Percentiles rank a stretch among this genome's conserved stretches.
These are phyloP conservation scores for Neoascochyta sp. DNA, from an alignment of 2,329 filamentous ascomycete genomes.

Conservation along the genomic window DNA sequence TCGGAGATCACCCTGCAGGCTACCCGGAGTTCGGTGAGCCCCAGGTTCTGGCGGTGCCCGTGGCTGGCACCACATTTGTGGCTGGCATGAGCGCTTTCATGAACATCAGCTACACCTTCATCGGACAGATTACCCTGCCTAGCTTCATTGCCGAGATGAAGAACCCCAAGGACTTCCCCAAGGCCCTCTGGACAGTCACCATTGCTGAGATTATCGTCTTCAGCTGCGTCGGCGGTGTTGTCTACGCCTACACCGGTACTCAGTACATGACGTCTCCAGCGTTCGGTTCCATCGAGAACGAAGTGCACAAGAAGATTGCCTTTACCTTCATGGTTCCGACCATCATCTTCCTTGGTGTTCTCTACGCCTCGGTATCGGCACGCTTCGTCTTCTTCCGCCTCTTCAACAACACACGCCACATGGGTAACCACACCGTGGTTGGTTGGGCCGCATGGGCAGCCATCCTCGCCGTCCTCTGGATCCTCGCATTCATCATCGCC, in stretches of 20 bases:
- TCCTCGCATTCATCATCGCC: conserved; percentile 87
- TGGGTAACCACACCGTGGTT: conserved; percentile 72
- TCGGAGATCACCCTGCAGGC: conserved; percentile 69
- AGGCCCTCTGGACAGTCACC: conserved; percentile 86
- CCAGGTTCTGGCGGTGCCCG: conserved; percentile 64
- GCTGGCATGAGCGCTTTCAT: conserved; percentile 81
- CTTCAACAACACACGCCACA: conserved; percentile 75
- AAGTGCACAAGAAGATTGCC: conserved; percentile 76
- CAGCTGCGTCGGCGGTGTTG: conserved; percentile 72
- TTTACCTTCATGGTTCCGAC: conserved; percentile 97
- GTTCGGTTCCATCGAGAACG: conserved; percentile 74
- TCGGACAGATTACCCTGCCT: conserved; percentile 89
- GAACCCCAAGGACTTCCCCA: conserved; percentile 76
- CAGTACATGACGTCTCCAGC: conserved; percentile 86
- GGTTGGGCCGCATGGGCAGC: conserved; percentile 77
- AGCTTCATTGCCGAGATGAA: conserved; percentile 96
- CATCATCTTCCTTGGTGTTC: conserved; percentile 82
- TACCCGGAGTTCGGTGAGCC: conserved; percentile 59
- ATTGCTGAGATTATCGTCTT: conserved; percentile 85
- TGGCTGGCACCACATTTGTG: conserved; percentile 72
- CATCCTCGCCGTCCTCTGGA: conserved; percentile 73
- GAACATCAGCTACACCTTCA: conserved; percentile 95
- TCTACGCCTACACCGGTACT: conserved; percentile 84
- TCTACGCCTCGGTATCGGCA: conserved; percentile 86
- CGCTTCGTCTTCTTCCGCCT: conserved; percentile 90